Evolutionary conservation across 257 asterid species (phyloP).

Genomic region (Solanum chilense): DNA sequence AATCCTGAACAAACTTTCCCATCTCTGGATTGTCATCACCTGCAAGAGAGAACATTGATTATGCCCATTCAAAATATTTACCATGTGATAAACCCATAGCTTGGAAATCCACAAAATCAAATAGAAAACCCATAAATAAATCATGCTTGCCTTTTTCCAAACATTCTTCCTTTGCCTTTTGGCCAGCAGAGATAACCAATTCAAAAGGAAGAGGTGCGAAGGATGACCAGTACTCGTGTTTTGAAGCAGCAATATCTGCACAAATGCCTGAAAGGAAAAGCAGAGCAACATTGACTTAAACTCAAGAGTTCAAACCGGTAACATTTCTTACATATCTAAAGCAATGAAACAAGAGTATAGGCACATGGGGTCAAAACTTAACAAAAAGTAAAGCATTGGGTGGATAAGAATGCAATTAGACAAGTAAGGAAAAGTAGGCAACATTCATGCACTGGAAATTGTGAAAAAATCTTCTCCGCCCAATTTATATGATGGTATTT

Average conservation of each 20-base stretch:
- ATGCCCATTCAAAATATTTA: not conserved
- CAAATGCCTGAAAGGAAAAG: constrained; percentile 47
- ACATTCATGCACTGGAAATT: not conserved
- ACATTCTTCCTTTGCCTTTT: constrained; percentile 84
- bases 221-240: constrained; percentile 93
- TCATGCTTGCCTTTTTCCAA: constrained; percentile 59
- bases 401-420: not conserved
- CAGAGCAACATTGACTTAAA: not conserved
- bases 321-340: not conserved
- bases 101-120: not conserved
- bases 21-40: constrained; percentile 45
- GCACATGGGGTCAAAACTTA: not conserved
- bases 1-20: constrained; percentile 56
- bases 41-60: constrained; percentile 23
- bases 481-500: not conserved
- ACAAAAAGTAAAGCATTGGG: not conserved
- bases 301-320: not conserved
- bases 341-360: not conserved
- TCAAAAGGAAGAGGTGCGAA: constrained; percentile 96
- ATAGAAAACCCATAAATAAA: not conserved
- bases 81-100: not conserved
- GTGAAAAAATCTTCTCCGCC: not conserved
- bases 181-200: constrained; percentile 91
- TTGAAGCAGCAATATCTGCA: constrained; percentile 68
- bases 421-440: not conserved